A percentile compares a stretch with the other conserved stretches of the same genome.
These are phyloP conservation scores for Thecaphora frezii DNA, from an alignment of 1,284 basidiomycete genomes.

Conservation along the genomic window DNA sequence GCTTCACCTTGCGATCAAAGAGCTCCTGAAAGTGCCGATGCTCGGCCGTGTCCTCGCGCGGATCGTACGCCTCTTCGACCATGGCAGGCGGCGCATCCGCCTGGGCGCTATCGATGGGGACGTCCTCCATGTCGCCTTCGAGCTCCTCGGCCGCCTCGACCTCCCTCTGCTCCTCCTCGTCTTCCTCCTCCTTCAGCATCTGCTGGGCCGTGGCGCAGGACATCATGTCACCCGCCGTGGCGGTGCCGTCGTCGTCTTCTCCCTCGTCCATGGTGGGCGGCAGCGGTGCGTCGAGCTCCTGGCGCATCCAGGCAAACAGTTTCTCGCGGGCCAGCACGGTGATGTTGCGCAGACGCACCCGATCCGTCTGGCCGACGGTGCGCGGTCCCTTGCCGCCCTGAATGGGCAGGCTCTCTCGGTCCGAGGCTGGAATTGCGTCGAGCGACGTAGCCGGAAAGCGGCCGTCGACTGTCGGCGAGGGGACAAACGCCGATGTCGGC, in stretches of 20 bases:
- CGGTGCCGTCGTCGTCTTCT: conserved; percentile 11
- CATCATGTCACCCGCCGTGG: not conserved
- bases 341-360: conserved; percentile 49
- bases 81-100: not conserved
- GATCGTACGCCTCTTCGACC: conserved; percentile 11
- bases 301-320: conserved; percentile 52
- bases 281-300: conserved; percentile 30
- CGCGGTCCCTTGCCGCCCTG: conserved; percentile 31
- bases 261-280: conserved; percentile 41
- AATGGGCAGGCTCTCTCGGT: conserved; percentile 24
- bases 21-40: conserved; percentile 28
- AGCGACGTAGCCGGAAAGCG: conserved; percentile 9
- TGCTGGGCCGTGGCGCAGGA: not conserved
- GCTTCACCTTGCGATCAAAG: conserved; percentile 22
- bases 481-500: conserved; percentile 16
- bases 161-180: conserved; percentile 1
- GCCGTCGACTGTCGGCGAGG: conserved; percentile 26
- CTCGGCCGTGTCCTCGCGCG: conserved; percentile 21
- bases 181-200: not conserved
- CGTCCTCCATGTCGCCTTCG: conserved; percentile 26
- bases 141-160: conserved; percentile 6
- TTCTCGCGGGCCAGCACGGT: conserved; percentile 40
- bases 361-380: conserved; percentile 42
- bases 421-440: not conserved
- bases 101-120: conserved; percentile 8